Percentiles rank a stretch among this genome's conserved stretches.
These are phyloP conservation scores for Acidiella bohemica DNA, from an alignment of 495 filamentous ascomycete species.

Conservation along the genomic window DNA sequence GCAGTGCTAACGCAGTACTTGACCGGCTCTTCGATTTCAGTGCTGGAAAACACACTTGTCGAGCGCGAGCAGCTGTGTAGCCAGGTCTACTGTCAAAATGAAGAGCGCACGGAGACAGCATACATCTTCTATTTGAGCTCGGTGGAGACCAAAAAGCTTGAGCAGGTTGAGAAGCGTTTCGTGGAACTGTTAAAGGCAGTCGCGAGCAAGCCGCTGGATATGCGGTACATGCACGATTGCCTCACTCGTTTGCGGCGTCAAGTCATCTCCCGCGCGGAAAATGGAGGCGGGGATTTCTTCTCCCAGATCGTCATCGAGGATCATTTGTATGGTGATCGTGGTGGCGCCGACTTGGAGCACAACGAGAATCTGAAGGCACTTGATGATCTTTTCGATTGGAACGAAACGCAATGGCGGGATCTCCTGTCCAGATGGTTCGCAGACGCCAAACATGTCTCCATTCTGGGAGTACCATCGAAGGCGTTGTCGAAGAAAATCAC, in stretches of 20 bases:
- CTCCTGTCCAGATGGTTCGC: constrained; percentile 76
- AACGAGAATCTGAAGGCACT: constrained; percentile 57
- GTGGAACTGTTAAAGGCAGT: constrained; percentile 72
- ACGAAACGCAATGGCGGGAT: constrained; percentile 63
- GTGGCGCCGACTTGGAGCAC: constrained; percentile 65
- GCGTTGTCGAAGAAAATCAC: constrained; percentile 63
- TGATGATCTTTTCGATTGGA: constrained; percentile 66
- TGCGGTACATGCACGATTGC: constrained; percentile 79
- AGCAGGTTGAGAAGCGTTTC: constrained; percentile 68
- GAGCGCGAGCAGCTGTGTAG: constrained; percentile 88
- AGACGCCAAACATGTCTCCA: constrained; percentile 71
- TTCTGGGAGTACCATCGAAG: constrained; percentile 50
- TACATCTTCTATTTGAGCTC: constrained; percentile 72
- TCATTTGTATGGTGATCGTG: constrained; percentile 76
- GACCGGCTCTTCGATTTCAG: constrained; percentile 78
- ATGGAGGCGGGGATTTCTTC: constrained; percentile 57
- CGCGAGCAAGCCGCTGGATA: constrained; percentile 64
- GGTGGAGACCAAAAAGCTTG: constrained; percentile 76
- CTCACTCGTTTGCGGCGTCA: constrained; percentile 63
- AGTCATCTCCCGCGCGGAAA: constrained; percentile 66
- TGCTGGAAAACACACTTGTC: constrained; percentile 82
- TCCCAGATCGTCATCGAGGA: constrained; percentile 74
- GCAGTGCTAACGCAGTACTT: constrained; percentile 71
- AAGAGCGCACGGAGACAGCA: constrained; percentile 63
- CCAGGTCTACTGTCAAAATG: constrained; percentile 59